Evolutionary conservation across 164 flowering plant genomes (phyloP), one percentile per base, ranked within the genome.

Genomic region (Magnolia officinalis): DNA sequence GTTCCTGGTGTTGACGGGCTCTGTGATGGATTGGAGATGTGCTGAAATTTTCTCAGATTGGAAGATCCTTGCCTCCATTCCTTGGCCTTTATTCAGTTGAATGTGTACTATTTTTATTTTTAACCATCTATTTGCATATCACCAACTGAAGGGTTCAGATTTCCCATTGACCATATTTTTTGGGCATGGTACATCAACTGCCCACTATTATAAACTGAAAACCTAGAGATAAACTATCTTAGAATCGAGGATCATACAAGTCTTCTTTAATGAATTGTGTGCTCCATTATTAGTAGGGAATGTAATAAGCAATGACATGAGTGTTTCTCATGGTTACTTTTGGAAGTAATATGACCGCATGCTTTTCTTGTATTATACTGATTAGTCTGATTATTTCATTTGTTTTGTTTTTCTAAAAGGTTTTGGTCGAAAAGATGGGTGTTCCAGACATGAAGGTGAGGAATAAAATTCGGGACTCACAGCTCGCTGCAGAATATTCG

Each of bases 391-490:
- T 55, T 10, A 55, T 10, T 55, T 55, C 18, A 16, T 55, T 2
- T 55, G 2, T 16, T 16, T 55, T 55, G 61, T 10, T 55, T 55
- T 6, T 55, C 61, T 75, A 21, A 26, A 29, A 78, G 80, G 98
- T 95, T 76, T 80, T 92, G 84, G 98, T 91, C 68, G 98, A 95
- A 78, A 95, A 95, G 83, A 95, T 95, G 98, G 97, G 98, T 63
- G 90, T 95, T 78, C 96, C 96, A 26, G 96, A 92, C 81, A 59
- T 52, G 7, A 91, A 90, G 85, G 90, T 82, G 45, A 86, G 91
- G 85, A 90, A 85, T 72, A 86, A 82, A 80, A 86, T 89, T 58
- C 89, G 86, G 18, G 90, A 89, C 23, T 68, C 84, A 13, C 90
- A 89, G 75, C 80, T 88, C 84, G 88, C 86, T 74, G 88, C 90